Percentiles rank a stretch among this genome's conserved stretches.
These are phyloP conservation scores for Ensete ventricosum DNA, from an alignment of 176 grass and related monocot species.

Conservation along the genomic window DNA sequence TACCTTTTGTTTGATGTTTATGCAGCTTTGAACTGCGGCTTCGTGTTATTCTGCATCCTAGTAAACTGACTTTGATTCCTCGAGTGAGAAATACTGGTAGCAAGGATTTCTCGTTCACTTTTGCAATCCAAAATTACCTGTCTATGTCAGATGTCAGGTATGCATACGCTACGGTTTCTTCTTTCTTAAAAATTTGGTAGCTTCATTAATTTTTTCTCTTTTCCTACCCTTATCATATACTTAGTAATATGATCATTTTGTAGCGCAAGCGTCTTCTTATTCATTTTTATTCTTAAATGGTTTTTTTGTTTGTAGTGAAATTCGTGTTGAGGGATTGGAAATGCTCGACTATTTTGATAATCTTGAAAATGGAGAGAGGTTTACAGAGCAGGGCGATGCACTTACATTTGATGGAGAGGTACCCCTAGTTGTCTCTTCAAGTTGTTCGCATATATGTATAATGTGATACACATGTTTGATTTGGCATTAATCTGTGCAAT, in stretches of 20 bases:
- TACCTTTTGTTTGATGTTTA: background rate
- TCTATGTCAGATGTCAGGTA: background rate
- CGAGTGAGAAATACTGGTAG: background rate
- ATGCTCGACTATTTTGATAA: background rate
- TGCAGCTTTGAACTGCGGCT: background rate
- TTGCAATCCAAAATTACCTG: background rate
- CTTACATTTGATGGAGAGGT: background rate
- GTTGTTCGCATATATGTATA: background rate
- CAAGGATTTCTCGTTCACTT: background rate
- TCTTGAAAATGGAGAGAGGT: background rate
- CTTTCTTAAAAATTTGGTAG: background rate
- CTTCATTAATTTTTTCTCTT: background rate
- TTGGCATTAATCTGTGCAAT: too few relatives aligned
- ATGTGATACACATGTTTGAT: background rate
- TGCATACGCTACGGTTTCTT: background rate
- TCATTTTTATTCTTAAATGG: background rate
- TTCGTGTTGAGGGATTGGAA: background rate
- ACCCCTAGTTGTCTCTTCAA: background rate
- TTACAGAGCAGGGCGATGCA: background rate
- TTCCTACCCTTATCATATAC: too few relatives aligned
- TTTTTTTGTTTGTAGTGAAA: background rate
- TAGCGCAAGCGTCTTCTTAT: too few relatives aligned
- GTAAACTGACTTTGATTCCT: background rate
- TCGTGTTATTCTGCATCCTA: background rate
- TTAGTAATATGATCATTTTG: too few relatives aligned